Conservation (phyloP, 139 green algal species). For the Diplosphaera chodatii region DNA sequence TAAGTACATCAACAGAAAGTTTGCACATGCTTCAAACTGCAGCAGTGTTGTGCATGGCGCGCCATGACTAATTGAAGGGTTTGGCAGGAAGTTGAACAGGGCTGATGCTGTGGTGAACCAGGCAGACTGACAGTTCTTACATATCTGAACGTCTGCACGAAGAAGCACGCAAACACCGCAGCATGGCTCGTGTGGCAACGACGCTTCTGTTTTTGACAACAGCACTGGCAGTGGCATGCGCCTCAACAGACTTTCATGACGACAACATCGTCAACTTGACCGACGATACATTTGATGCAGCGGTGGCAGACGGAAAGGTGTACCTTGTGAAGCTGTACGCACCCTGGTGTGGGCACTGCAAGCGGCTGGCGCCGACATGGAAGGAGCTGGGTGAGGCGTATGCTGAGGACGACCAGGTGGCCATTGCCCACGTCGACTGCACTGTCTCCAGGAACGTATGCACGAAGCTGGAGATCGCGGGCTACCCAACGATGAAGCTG, state of each 20-base stretch:
- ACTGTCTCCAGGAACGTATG: slow-evolving; percentile 4
- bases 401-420: background rate
- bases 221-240: too few species aligned
- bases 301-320: background rate
- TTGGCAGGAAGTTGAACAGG: too few species aligned
- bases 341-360: slow-evolving; percentile 15
- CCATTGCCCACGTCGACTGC: slow-evolving; percentile 16
- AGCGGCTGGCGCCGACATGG: slow-evolving; percentile 5
- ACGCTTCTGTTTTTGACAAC: too few species aligned
- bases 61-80: too few species aligned
- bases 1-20: too few species aligned
- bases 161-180: too few species aligned
- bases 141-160: too few species aligned
- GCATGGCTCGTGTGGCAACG: too few species aligned
- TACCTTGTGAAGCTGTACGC: slow-evolving; percentile 15
- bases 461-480: background rate
- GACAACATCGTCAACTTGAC: background rate
- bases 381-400: slow-evolving; percentile 10
- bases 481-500: background rate
- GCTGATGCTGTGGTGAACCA: too few species aligned
- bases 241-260: background rate
- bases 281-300: background rate
- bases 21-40: too few species aligned
- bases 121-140: too few species aligned
- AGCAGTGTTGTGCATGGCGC: too few species aligned